phyloP scores from a whole-genome alignment of 2,329 filamentous ascomycete species.

The Diaporthe australafricana region DNA sequence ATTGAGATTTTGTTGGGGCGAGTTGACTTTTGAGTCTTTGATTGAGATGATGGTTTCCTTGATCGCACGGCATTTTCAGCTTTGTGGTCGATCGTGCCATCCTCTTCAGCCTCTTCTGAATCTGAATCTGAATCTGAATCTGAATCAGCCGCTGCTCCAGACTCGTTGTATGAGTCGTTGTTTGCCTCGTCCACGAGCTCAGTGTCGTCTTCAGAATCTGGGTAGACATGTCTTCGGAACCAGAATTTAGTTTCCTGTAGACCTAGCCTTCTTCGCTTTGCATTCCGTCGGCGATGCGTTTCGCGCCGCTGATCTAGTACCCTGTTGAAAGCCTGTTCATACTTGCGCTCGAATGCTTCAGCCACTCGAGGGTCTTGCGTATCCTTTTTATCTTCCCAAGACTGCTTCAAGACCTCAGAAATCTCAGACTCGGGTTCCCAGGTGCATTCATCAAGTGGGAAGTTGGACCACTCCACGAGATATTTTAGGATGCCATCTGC shows the following conservation, averaged over 20 bases:
- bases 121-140: constrained; percentile 7
- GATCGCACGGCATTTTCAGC: neutral
- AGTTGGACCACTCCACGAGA: constrained; percentile 74
- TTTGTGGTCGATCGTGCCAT: constrained; percentile 25
- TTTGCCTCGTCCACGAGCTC: neutral
- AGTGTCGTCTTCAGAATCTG: constrained; percentile 31
- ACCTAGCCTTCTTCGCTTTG: constrained; percentile 54
- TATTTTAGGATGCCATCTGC: constrained; percentile 56
- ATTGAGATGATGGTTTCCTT: constrained; percentile 3
- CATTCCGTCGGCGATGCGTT: constrained; percentile 58
- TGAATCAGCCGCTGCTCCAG: neutral
- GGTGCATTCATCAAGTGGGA: constrained; percentile 65
- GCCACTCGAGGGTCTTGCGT: constrained; percentile 47
- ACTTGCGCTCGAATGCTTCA: constrained; percentile 52
- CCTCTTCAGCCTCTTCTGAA: constrained; percentile 31
- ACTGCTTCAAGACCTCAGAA: constrained; percentile 49
- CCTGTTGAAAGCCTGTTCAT: constrained; percentile 47
- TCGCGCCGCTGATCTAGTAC: constrained; percentile 45
- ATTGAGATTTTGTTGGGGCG: constrained; percentile 25
- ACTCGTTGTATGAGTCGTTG: neutral
- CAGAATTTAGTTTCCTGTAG: constrained; percentile 50
- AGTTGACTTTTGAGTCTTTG: neutral
- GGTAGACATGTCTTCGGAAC: constrained; percentile 18
- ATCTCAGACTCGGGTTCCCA: constrained; percentile 65
- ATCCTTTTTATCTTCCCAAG: constrained; percentile 58